Conservation (phyloP, 2,329 filamentous ascomycete genomes). For the Zalaria obscura region DNA sequence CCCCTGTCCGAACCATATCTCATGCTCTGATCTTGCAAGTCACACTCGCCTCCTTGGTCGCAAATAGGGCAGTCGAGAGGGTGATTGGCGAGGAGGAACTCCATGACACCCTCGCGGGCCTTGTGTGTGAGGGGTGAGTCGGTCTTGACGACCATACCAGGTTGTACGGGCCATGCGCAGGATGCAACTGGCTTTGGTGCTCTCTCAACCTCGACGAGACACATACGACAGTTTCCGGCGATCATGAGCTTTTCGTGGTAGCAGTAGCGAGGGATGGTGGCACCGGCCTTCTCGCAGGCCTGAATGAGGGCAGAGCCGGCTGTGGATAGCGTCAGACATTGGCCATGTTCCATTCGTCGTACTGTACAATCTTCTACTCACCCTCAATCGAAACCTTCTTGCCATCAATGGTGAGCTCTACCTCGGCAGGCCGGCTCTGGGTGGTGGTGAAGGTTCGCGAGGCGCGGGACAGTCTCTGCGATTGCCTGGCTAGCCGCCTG, state of each 20-base stretch:
- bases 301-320: slow-evolving; percentile 95
- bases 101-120: slow-evolving; percentile 97
- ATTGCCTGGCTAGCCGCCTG: slow-evolving; percentile 48
- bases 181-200: slow-evolving; percentile 95
- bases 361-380: slow-evolving; percentile 27
- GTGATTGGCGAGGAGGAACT: slow-evolving; percentile 93
- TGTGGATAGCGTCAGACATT: slow-evolving; percentile 26
- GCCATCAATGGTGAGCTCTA: slow-evolving; percentile 96
- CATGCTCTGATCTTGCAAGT: slow-evolving; percentile 99
- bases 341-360: slow-evolving; percentile 19
- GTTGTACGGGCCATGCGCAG: slow-evolving; percentile 96
- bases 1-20: slow-evolving; percentile 92
- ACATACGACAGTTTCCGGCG: slow-evolving; percentile 99
- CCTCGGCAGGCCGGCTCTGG: slow-evolving; percentile 67
- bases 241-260: slow-evolving; percentile 99
- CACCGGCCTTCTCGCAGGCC: slow-evolving; percentile 95
- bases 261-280: slow-evolving; percentile 88
- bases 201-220: slow-evolving; percentile 92
- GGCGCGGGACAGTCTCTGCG: slow-evolving; percentile 35
- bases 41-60: slow-evolving; percentile 97
- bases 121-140: slow-evolving; percentile 94
- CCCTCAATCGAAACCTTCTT: slow-evolving; percentile 98
- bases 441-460: slow-evolving; percentile 74
- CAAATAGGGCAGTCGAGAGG: slow-evolving; percentile 94
- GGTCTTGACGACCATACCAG: slow-evolving; percentile 98